Evolutionary conservation across 352 stramenopile species (phyloP).

Genomic region (Halophytophthora batemanensis): DNA sequence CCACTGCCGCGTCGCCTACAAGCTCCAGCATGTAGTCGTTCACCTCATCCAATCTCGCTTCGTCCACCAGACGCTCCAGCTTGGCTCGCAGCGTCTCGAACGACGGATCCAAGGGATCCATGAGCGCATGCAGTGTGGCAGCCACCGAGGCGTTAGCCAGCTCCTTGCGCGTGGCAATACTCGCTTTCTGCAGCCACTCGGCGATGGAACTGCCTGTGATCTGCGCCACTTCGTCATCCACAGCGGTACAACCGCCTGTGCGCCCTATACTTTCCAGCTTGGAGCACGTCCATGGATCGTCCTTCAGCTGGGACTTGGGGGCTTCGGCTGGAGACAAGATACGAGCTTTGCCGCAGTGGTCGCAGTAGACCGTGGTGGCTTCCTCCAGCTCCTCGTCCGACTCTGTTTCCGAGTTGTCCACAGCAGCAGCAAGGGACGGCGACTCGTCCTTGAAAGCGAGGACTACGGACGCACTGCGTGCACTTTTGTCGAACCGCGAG

Average conservation of each 20-base stretch:
- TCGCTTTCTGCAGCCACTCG: conserved; percentile 35
- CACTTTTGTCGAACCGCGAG: conserved; percentile 44
- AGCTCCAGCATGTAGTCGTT: conserved; percentile 80
- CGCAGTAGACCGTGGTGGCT: conserved; percentile 75
- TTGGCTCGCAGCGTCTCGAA: conserved; percentile 35
- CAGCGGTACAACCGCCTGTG: conserved; percentile 34
- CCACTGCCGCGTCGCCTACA: conserved; percentile 39
- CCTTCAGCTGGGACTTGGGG: conserved; percentile 18
- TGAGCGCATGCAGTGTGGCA: conserved; percentile 27
- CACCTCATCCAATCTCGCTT: conserved; percentile 66
- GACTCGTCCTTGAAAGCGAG: conserved; percentile 29
- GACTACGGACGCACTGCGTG: conserved; percentile 39
- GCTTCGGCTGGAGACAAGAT: conserved; percentile 58
- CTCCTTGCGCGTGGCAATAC: conserved; percentile 50
- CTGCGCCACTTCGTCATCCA: conserved; percentile 76
- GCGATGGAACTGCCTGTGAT: conserved; percentile 51
- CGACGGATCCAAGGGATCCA: conserved; percentile 36
- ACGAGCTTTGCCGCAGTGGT: conserved; percentile 76
- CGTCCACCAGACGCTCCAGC: conserved; percentile 59
- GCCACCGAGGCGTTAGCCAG: conserved; percentile 47
- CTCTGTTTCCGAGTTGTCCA: conserved; percentile 26
- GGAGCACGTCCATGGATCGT: conserved; percentile 58
- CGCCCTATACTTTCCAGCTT: conserved; percentile 36
- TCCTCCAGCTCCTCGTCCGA: conserved; percentile 54
- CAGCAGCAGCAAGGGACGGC: conserved; percentile 1